phyloP scores from a whole-genome alignment of 495 filamentous ascomycete genomes.

The Durotheca rogersii region DNA sequence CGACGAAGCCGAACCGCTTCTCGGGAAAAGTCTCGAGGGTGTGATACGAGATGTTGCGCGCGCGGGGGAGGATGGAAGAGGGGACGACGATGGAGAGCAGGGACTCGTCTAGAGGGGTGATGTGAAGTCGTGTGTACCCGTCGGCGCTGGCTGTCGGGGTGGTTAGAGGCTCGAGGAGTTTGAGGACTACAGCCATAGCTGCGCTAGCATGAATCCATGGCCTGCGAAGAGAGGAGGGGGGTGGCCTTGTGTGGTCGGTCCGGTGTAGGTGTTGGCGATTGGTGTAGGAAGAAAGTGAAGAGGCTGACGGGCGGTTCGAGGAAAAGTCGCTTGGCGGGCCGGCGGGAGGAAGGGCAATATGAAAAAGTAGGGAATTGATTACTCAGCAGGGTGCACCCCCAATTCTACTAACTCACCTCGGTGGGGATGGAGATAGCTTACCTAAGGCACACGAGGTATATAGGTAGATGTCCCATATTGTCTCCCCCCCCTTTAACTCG shows the following conservation, averaged over 20 bases:
- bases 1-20: constrained; percentile 83
- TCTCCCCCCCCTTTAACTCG: background rate
- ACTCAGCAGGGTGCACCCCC: too few relatives aligned
- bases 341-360: too few relatives aligned
- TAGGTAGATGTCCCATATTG: too few relatives aligned
- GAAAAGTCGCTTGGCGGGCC: constrained; percentile 13
- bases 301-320: constrained; percentile 14
- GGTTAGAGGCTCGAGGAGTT: constrained; percentile 6
- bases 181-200: constrained; percentile 20
- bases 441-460: too few relatives aligned
- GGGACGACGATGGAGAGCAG: constrained; percentile 70
- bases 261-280: too few relatives aligned
- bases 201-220: constrained; percentile 11
- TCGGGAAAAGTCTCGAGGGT: constrained; percentile 82
- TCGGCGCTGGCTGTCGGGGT: constrained; percentile 5
- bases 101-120: constrained; percentile 75
- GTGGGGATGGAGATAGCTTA: too few relatives aligned
- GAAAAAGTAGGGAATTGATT: too few relatives aligned
- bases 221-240: background rate
- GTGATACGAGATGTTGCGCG: constrained; percentile 80
- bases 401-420: too few relatives aligned
- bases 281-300: too few relatives aligned
- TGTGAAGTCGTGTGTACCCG: constrained; percentile 68
- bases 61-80: constrained; percentile 62
- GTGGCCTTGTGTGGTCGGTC: background rate